Evolutionary conservation across 208 protist species (phyloP), one percentile per base, ranked within the genome.

Genomic region (Wallacemonas collosoma): DNA sequence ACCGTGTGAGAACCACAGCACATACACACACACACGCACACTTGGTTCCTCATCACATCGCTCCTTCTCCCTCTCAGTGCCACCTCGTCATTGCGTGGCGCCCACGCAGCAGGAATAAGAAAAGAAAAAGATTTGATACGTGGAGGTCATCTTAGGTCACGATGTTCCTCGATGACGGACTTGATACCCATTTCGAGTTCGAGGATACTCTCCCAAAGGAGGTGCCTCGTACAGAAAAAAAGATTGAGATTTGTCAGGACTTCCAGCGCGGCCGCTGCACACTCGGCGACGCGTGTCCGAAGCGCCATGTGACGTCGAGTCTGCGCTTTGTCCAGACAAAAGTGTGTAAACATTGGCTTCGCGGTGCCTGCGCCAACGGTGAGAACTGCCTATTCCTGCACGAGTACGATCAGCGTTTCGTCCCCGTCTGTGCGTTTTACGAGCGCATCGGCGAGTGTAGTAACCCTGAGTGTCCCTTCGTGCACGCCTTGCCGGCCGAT

Each of bases 261-360:
- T 99, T 97, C 79, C 93, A 98, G 72, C 75, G 89, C 45, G 98
- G 98, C 11, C 95, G 97, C 73, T 99, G 98, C 81, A 85, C 79
- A 1, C 81, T 96, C 15, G 98, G 98, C 11, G 85, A 96, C 7
- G 83, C 88, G 7, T 99, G 98, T 72, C 96, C 97, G 62, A 90
- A 97, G 69, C 96, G 94, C 36, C 98, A 99, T 82, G 81, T 96
- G 53, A 76, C 94, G 63, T 92, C 91, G 9, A 62, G 79, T 50
- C 79, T 82, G 54, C 81, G 82, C 63, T 85, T 80, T 41, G 84
- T 93, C 64, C 87, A 93, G 51, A 72, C 81, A 12, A 90, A 93
- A 72, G 98, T 99, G 53, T 99, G 98, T 81, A 98, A 98, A 78
- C 97, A 99, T 82, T 99, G 97, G 97, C 80, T 99, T 47, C 88